Conservation (phyloP, 345 rosid species). For the Lepidium aucheri region DNA sequence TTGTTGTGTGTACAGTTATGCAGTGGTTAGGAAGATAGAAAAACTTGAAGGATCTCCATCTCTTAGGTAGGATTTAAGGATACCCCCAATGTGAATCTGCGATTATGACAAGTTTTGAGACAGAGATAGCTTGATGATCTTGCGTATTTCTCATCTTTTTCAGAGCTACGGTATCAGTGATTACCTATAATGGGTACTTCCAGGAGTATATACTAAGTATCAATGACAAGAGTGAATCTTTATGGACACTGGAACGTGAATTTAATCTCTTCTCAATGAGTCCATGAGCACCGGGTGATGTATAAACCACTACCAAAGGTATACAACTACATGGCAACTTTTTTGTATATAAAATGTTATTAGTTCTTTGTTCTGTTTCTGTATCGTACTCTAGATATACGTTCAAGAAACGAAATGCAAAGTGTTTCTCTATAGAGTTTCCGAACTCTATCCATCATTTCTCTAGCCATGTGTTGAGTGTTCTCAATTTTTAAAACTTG, state of each 20-base stretch:
- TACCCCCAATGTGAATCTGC: background rate
- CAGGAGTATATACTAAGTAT: slow-evolving; percentile 59
- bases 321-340: background rate
- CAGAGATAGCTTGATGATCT: background rate
- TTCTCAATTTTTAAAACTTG: background rate
- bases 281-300: slow-evolving; percentile 4
- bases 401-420: background rate
- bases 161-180: slow-evolving; percentile 60
- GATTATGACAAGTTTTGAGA: background rate
- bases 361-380: background rate
- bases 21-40: slow-evolving; percentile 63
- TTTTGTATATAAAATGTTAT: slow-evolving; percentile 5
- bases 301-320: slow-evolving; percentile 4
- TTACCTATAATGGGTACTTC: slow-evolving; percentile 65
- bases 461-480: too few species aligned
- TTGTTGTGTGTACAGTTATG: slow-evolving; percentile 35
- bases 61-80: slow-evolving; percentile 36
- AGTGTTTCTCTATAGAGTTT: background rate
- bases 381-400: background rate
- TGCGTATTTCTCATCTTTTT: background rate
- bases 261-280: slow-evolving; percentile 33
- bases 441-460: background rate
- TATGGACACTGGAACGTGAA: slow-evolving; percentile 69
- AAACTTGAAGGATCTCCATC: slow-evolving; percentile 42
- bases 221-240: slow-evolving; percentile 39